phyloP scores from a whole-genome alignment of 805 yeast genomes.

The Nematodospora valgi region DNA sequence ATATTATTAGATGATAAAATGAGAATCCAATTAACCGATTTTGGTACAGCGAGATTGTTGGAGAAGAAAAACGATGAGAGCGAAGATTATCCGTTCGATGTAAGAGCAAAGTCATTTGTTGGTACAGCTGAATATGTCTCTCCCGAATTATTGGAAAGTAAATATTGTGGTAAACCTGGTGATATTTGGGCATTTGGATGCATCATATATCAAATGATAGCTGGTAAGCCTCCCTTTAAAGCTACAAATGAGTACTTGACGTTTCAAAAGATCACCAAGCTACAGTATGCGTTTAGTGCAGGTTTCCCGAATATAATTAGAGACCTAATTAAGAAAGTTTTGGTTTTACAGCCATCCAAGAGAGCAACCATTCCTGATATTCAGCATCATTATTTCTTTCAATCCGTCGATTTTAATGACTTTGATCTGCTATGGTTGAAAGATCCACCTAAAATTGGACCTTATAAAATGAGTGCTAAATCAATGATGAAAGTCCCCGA shows the following conservation, averaged over 20 bases:
- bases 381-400: conserved; percentile 70
- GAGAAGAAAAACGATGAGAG: conserved; percentile 46
- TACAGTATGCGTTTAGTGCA: conserved; percentile 73
- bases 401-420: conserved; percentile 62
- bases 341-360: conserved; percentile 67
- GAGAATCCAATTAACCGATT: conserved; percentile 72
- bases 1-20: conserved; percentile 59
- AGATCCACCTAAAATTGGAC: conserved; percentile 63
- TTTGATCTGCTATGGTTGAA: conserved; percentile 65
- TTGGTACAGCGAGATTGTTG: conserved; percentile 77
- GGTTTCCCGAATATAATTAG: conserved; percentile 58
- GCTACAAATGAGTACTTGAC: conserved; percentile 80
- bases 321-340: conserved; percentile 61
- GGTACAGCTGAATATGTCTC: conserved; percentile 86
- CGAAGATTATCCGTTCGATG: conserved; percentile 61
- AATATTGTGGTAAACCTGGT: conserved; percentile 60
- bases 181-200: conserved; percentile 66
- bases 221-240: conserved; percentile 74
- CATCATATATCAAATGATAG: conserved; percentile 58
- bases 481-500: conserved; percentile 74
- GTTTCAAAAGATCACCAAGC: conserved; percentile 75
- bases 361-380: conserved; percentile 58
- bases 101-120: conserved; percentile 74
- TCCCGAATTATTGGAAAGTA: conserved; percentile 73
- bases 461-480: conserved; percentile 71